Percentiles rank a stretch among this genome's conserved stretches.
phyloP scores from a whole-genome alignment of 2,329 filamentous ascomycete species.

The Zymoseptoria tritici region DNA sequence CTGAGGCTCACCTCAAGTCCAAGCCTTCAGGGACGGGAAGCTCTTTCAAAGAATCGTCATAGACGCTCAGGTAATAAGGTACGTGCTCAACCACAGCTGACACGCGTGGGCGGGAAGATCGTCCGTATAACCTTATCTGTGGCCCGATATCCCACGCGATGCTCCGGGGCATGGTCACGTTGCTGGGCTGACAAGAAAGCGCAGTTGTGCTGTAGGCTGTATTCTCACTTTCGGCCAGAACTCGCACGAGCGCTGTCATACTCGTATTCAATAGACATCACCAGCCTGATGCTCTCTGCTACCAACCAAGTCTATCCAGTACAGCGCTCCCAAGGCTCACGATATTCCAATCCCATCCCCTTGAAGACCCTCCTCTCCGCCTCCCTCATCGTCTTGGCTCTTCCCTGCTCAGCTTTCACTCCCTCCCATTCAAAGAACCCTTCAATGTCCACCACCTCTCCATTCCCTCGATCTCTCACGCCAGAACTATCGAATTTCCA shows the following conservation, averaged over 20 bases:
- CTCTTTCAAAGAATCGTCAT: neutral
- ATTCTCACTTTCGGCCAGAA: too few species aligned
- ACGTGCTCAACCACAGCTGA: too few species aligned
- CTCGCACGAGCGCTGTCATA: neutral
- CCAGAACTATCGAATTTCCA: constrained; percentile 93
- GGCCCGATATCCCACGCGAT: neutral
- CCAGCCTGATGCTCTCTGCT: neutral
- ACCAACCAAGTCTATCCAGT: constrained; percentile 30
- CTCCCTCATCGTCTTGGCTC: constrained; percentile 52
- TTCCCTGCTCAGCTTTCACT: constrained; percentile 24
- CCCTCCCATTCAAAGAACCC: constrained; percentile 71
- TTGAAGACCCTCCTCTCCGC: constrained; percentile 77
- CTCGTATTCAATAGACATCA: neutral
- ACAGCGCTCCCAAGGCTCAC: constrained; percentile 38
- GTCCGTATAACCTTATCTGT: neutral
- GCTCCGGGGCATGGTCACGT: neutral
- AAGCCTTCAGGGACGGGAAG: too few species aligned
- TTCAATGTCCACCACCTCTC: constrained; percentile 66
- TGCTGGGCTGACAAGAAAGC: too few species aligned
- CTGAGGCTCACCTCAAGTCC: too few species aligned
- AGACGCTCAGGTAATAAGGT: neutral
- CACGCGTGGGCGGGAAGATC: too few species aligned
- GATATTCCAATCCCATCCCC: constrained; percentile 55
- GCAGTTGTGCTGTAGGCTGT: too few species aligned
- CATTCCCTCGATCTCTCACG: constrained; percentile 59